Evolutionary conservation across 768 basidiomycete genomes (phyloP).

Genomic region (Zangia roseola): DNA sequence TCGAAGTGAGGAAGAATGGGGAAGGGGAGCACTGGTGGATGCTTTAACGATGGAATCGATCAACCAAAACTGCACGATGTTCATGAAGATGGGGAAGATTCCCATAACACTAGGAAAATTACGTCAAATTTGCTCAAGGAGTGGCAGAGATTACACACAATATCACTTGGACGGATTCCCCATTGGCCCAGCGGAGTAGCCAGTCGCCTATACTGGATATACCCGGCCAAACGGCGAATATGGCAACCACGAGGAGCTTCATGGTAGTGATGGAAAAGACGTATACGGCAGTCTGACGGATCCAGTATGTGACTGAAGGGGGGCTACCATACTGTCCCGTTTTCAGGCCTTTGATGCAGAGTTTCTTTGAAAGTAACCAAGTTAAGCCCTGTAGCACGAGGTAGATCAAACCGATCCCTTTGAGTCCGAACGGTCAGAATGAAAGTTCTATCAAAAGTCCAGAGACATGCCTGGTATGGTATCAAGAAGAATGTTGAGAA

Average conservation of each 20-base stretch:
- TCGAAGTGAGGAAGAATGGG: constrained; percentile 40
- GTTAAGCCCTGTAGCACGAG: constrained; percentile 64
- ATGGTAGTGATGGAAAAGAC: constrained; percentile 77
- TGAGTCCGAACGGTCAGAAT: constrained; percentile 8
- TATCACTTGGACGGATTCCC: constrained; percentile 70
- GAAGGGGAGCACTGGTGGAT: constrained; percentile 38
- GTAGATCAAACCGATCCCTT: constrained; percentile 82
- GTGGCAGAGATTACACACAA: constrained; percentile 53
- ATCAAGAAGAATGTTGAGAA: constrained; percentile 90
- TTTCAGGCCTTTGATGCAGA: constrained; percentile 72
- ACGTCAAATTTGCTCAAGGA: constrained; percentile 10
- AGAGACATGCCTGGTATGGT: constrained; percentile 57
- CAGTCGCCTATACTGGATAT: constrained; percentile 81
- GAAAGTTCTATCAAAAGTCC: not conserved
- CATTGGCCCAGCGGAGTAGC: constrained; percentile 77
- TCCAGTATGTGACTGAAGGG: constrained; percentile 71
- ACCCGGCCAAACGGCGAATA: constrained; percentile 69
- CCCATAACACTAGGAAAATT: constrained; percentile 70
- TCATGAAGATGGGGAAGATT: constrained; percentile 86
- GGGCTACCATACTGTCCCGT: constrained; percentile 89
- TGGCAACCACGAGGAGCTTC: constrained; percentile 84
- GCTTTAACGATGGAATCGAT: constrained; percentile 93
- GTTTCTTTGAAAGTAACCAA: constrained; percentile 58
- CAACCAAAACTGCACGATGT: constrained; percentile 90
- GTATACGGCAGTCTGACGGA: constrained; percentile 78